A percentile compares a stretch with the other conserved stretches of the same genome.
Evolutionary conservation across 768 basidiomycete species (phyloP).

Genomic region (Nevesoporus exiguus): DNA sequence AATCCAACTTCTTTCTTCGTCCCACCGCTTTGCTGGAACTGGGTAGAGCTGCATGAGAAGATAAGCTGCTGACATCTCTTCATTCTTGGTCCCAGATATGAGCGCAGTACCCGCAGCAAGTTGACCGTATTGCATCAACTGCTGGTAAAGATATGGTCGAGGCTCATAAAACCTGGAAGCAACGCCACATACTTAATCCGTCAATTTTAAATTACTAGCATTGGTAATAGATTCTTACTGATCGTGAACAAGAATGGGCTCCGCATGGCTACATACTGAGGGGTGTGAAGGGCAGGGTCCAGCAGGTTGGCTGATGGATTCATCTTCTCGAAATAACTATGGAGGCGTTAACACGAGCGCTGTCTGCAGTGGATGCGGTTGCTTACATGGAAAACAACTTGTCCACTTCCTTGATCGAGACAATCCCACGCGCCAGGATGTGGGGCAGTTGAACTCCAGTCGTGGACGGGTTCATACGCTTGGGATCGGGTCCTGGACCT

Average conservation of each 20-base stretch:
- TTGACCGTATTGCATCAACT: slow-evolving; percentile 72
- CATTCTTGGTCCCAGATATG: slow-evolving; percentile 71
- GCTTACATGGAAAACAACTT: slow-evolving; percentile 70
- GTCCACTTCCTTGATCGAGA: slow-evolving; percentile 65
- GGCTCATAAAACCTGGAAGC: slow-evolving; percentile 77
- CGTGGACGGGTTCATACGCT: slow-evolving; percentile 37
- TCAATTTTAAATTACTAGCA: slow-evolving; percentile 3
- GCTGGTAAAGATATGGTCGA: slow-evolving; percentile 65
- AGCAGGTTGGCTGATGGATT: slow-evolving; percentile 76
- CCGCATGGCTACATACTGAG: slow-evolving; percentile 73
- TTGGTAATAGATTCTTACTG: slow-evolving; percentile 47
- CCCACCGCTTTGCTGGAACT: slow-evolving; percentile 74
- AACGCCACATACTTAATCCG: slow-evolving; percentile 73
- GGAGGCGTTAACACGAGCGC: slow-evolving; percentile 2
- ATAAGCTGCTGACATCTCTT: slow-evolving; percentile 85
- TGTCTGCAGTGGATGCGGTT: background rate
- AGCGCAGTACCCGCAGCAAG: slow-evolving; percentile 74
- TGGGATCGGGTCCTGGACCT: slow-evolving; percentile 43
- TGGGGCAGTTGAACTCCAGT: slow-evolving; percentile 53
- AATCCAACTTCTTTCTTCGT: slow-evolving; percentile 87
- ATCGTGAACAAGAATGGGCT: slow-evolving; percentile 93
- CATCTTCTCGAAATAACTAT: slow-evolving; percentile 74
- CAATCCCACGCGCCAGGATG: slow-evolving; percentile 61
- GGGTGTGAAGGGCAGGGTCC: slow-evolving; percentile 81
- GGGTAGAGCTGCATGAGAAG: slow-evolving; percentile 75